A percentile compares a stretch with the other conserved stretches of the same genome.
Conservation (phyloP, 2,329 filamentous ascomycete genomes). For the Hypoxylon sp. region DNA sequence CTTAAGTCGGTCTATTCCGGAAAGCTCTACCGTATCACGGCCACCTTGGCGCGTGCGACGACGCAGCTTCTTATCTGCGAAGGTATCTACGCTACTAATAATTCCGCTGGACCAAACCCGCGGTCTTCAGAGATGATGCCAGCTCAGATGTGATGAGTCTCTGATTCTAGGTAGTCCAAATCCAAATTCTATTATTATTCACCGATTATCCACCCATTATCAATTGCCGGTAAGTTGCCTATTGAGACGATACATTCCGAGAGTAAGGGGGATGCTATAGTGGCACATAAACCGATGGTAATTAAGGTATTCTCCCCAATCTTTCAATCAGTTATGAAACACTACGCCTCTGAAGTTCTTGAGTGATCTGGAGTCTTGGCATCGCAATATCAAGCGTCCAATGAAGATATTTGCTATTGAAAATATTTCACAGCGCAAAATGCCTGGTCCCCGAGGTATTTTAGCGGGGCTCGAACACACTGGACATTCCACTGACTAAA, state of each 20-base stretch:
- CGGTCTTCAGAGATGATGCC: background rate
- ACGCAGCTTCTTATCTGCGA: conserved; percentile 11
- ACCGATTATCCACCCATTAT: no score
- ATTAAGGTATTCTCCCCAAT: no score
- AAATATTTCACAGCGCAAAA: no score
- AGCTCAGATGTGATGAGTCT: background rate
- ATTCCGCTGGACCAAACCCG: background rate
- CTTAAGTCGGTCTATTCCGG: background rate
- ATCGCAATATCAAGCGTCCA: background rate
- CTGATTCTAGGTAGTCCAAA: background rate
- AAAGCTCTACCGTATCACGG: background rate
- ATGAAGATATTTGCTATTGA: background rate
- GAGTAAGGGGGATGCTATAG: background rate
- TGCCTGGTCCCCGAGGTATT: no score
- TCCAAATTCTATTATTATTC: background rate
- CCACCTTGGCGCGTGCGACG: background rate
- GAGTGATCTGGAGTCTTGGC: background rate
- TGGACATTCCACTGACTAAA: background rate
- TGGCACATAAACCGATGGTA: background rate
- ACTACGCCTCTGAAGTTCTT: background rate
- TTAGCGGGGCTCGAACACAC: background rate
- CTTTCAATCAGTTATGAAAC: background rate
- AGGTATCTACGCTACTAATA: background rate
- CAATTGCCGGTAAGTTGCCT: no score
- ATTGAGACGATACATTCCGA: background rate